A percentile compares a stretch with the other conserved stretches of the same genome.
These are phyloP conservation scores for Ogataea allantospora DNA, from an alignment of 805 yeast species.

Conservation along the genomic window DNA sequence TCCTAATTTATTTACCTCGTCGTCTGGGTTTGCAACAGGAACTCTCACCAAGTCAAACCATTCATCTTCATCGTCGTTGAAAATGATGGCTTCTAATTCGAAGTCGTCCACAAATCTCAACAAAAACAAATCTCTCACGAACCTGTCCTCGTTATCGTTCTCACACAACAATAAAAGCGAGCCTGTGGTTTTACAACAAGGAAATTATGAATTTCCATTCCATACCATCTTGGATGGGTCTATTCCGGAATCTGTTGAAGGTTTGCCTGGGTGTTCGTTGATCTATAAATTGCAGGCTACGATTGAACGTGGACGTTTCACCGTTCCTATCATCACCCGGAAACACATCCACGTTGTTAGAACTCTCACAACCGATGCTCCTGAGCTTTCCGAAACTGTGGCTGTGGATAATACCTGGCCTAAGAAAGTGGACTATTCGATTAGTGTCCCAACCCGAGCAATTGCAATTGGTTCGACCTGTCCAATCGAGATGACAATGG, in stretches of 20 bases:
- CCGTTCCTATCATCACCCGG: slow-evolving; percentile 59
- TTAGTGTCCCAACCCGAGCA: slow-evolving; percentile 84
- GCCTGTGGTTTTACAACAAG: slow-evolving; percentile 52
- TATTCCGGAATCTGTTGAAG: slow-evolving; percentile 85
- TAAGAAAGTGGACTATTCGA: slow-evolving; percentile 81
- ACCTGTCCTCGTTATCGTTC: slow-evolving; percentile 26
- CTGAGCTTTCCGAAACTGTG: slow-evolving; percentile 86
- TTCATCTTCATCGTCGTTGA: slow-evolving; percentile 45
- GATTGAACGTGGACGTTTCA: slow-evolving; percentile 79
- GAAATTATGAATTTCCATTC: slow-evolving; percentile 90
- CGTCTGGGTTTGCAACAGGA: slow-evolving; percentile 31
- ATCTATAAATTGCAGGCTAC: slow-evolving; percentile 73
- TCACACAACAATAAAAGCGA: slow-evolving; percentile 20
- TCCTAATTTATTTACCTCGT: slow-evolving; percentile 11
- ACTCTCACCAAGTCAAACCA: slow-evolving; percentile 35
- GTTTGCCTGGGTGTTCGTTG: slow-evolving; percentile 75
- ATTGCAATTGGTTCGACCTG: slow-evolving; percentile 83
- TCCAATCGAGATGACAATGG: slow-evolving; percentile 66
- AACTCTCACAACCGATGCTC: slow-evolving; percentile 82
- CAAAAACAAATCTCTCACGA: slow-evolving; percentile 35
- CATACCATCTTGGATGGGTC: slow-evolving; percentile 81
- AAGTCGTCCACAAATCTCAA: slow-evolving; percentile 16
- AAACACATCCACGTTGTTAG: slow-evolving; percentile 79
- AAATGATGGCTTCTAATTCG: slow-evolving; percentile 31
- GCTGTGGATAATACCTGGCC: slow-evolving; percentile 97